Evolutionary conservation across 192 early-diverging fungal genomes (phyloP), one percentile per base, ranked within the genome.

Genomic region (Podila minutissima): DNA sequence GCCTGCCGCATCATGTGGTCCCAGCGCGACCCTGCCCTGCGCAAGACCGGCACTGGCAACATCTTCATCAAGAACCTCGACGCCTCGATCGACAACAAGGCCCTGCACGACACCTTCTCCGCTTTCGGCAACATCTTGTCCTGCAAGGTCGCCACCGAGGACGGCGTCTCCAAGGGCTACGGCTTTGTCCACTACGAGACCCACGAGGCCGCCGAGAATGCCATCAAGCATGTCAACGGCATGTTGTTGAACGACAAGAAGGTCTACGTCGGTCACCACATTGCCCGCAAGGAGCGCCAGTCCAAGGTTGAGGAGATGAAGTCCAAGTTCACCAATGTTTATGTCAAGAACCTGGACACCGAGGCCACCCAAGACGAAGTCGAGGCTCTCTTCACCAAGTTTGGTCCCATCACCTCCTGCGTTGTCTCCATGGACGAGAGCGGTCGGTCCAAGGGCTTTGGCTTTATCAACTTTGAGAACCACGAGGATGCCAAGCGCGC

Each of bases 61-160:
- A 96, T 99, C 84, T 99, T 99, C 82, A 99, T 99, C 91, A 99
- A 99, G 90, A 99, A 99, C 91, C 86, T 99, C 50, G 97, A 98
- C 87, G 85, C 92, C 38, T 86, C 95, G 59, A 99, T 99, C 82
- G 98, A 99, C 89, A 95, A 97, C 90, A 97, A 98, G 91, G 96
- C 98, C 37, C 91, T 99, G 49, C 97, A 98, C 87, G 98, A 99
- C 83, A 98, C 97, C 66, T 99, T 99, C 83, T 89, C 93, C 49
- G 95, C 97, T 50, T 99, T 99, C 72, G 98, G 98, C 64, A 91
- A 91, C 83, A 98, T 99, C 66, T 86, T 98, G 38, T 94, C 93
- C 74, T 98, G 97, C 93, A 99, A 99, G 89, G 95, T 99, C 73
- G 96, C 94, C 20, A 86, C 90, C 71, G 90, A 92, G 71, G 93